These are phyloP conservation scores for Nadsonia starkeyi-henricii DNA, from an alignment of 1,139 yeast species.

Conservation along the genomic window DNA sequence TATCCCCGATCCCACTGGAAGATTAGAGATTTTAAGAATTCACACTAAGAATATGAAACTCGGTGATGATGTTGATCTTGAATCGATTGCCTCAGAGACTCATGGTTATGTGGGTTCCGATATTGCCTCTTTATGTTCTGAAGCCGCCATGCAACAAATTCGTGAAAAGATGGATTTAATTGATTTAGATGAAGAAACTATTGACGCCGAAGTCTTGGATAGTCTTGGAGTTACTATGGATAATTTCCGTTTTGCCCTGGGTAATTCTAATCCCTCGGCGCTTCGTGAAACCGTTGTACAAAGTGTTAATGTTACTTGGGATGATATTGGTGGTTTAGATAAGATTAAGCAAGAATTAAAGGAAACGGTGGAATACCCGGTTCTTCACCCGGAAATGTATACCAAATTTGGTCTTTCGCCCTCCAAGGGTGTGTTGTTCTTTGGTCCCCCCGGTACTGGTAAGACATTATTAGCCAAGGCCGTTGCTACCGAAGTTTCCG, in stretches of 20 bases:
- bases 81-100: constrained; percentile 78
- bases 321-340: constrained; percentile 92
- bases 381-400: constrained; percentile 95
- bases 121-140: constrained; percentile 88
- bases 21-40: constrained; percentile 86
- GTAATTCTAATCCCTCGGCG: constrained; percentile 97
- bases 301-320: constrained; percentile 97
- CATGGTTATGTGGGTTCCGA: constrained; percentile 99
- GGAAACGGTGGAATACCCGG: constrained; percentile 98
- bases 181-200: constrained; percentile 93
- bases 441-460: constrained; percentile 99
- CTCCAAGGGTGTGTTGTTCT: constrained; percentile 93
- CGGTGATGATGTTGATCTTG: constrained; percentile 88
- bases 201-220: constrained; percentile 93
- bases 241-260: constrained; percentile 93
- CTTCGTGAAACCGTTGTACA: constrained; percentile 98
- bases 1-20: constrained; percentile 97
- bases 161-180: constrained; percentile 98
- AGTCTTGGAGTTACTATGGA: constrained; percentile 98
- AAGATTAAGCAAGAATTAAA: constrained; percentile 89
- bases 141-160: constrained; percentile 97
- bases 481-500: constrained; percentile 94
- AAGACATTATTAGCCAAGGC: constrained; percentile 95
- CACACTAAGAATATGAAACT: constrained; percentile 97
- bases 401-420: constrained; percentile 96